These are phyloP conservation scores for Smittium culicis DNA, from an alignment of 371 early-diverging fungal species.

Conservation along the genomic window DNA sequence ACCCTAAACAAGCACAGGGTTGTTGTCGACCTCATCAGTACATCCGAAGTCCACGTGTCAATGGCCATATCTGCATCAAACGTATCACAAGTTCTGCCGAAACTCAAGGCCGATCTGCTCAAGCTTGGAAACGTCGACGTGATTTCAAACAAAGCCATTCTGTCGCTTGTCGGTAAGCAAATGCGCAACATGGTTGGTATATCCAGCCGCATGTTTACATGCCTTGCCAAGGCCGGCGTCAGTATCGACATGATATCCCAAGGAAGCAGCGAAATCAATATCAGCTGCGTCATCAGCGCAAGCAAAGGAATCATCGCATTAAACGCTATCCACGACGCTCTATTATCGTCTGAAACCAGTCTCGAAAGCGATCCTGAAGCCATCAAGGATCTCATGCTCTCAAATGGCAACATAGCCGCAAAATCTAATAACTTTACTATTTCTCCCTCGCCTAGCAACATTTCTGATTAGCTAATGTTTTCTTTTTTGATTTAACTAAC, in stretches of 20 bases:
- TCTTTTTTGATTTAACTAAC: too few species aligned
- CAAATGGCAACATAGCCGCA: background rate
- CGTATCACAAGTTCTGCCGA: conserved; percentile 43
- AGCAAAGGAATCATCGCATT: conserved; percentile 56
- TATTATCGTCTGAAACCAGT: background rate
- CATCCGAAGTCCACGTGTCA: conserved; percentile 89
- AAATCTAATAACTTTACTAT: too few species aligned
- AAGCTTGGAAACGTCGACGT: conserved; percentile 63
- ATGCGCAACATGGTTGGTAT: conserved; percentile 95
- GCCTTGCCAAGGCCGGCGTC: conserved; percentile 71
- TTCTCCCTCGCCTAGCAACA: too few species aligned
- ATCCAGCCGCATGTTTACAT: conserved; percentile 83
- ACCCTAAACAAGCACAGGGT: conserved; percentile 77
- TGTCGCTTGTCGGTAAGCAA: conserved; percentile 88
- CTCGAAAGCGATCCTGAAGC: background rate
- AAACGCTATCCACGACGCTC: conserved; percentile 67
- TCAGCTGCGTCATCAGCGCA: conserved; percentile 86
- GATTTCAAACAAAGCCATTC: conserved; percentile 72
- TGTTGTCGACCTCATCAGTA: conserved; percentile 89
- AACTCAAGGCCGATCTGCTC: conserved; percentile 51
- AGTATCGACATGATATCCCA: conserved; percentile 98
- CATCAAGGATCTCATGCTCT: background rate
- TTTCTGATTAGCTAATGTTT: too few species aligned
- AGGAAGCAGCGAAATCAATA: conserved; percentile 93
- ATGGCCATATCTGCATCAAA: conserved; percentile 70